phyloP scores from a whole-genome alignment of 139 green algal genomes.

The Chlamydomonas schloesseri region DNA sequence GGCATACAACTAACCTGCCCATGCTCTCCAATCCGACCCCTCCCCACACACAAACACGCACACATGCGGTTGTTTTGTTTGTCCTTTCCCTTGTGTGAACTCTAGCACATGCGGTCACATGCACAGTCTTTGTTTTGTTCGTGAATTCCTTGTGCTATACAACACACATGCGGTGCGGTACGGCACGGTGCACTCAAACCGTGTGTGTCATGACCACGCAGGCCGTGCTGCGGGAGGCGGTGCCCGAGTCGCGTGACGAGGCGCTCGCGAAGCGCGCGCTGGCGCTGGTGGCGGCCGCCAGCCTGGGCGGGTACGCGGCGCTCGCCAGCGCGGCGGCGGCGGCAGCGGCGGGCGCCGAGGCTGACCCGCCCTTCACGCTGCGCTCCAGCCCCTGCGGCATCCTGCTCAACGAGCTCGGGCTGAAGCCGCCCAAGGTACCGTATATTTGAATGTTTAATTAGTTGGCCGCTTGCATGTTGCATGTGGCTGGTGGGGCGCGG shows the following conservation, averaged over 20 bases:
- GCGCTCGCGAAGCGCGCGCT: constrained; percentile 23
- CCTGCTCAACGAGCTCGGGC: not conserved
- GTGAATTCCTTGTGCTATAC: no score
- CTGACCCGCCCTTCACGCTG: constrained; percentile 20
- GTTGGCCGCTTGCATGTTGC: not conserved
- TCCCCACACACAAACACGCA: no score
- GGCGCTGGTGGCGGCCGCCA: constrained; percentile 10
- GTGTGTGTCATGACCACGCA: not conserved
- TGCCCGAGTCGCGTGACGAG: not conserved
- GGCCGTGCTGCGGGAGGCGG: not conserved
- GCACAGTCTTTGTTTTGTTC: no score
- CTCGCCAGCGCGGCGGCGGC: not conserved
- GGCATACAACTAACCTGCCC: no score
- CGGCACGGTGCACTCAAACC: no score
- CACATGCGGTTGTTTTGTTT: no score
- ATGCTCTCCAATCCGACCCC: no score
- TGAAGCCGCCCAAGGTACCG: constrained; percentile 27
- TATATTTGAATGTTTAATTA: not conserved
- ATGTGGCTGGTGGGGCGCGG: not conserved
- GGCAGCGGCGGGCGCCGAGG: no score
- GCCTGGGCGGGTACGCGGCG: not conserved
- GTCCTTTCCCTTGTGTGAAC: no score
- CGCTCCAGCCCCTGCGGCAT: constrained; percentile 11
- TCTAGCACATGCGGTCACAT: no score
- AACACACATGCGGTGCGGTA: not conserved